Conservation (phyloP, 2,329 filamentous ascomycete species). For the Claviceps spartinae region DNA sequence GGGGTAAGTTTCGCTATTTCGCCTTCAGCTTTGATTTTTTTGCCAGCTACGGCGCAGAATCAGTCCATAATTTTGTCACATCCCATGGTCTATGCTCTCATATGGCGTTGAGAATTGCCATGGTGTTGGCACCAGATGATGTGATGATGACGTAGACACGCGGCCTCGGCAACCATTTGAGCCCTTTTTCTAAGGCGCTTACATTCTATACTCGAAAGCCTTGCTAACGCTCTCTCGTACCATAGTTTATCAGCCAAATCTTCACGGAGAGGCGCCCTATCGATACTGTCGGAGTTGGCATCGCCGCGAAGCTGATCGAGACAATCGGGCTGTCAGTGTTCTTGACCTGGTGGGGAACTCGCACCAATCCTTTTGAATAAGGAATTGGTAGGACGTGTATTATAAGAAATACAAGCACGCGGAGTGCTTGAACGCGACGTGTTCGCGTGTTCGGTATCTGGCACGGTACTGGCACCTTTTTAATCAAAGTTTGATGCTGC, state of each 20-base stretch:
- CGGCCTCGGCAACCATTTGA: not conserved
- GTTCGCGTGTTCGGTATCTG: not conserved
- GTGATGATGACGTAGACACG: not conserved
- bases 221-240: not conserved
- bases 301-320: constrained; percentile 76
- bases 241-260: constrained; percentile 71
- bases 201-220: not conserved
- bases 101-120: not conserved
- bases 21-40: not conserved
- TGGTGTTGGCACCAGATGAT: not conserved
- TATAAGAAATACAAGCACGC: not conserved
- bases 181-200: not conserved
- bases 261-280: constrained; percentile 83
- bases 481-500: not conserved
- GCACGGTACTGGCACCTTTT: not conserved
- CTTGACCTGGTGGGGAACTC: constrained; percentile 95
- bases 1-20: constrained; percentile 40
- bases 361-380: constrained; percentile 82
- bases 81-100: not conserved
- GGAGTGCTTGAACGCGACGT: not conserved
- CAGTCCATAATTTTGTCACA: not conserved
- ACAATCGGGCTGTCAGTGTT: constrained; percentile 84
- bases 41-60: not conserved
- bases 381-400: not conserved
- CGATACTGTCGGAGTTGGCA: constrained; percentile 78